Evolutionary conservation across 106 monocot genomes (phyloP).

Genomic region (Xerophyta viscosa): DNA sequence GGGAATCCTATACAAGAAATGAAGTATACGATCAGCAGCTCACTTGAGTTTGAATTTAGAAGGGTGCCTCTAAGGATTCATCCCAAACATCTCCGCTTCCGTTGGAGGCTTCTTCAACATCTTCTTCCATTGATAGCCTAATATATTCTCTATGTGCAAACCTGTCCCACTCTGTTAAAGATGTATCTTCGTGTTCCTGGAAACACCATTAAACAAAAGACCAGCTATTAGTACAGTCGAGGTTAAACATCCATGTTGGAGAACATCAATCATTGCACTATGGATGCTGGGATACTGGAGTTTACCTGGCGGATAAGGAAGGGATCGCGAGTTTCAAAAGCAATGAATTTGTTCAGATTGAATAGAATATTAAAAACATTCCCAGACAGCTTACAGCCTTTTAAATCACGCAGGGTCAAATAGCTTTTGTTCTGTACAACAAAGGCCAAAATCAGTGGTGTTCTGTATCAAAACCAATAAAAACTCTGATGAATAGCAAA

Average conservation of each 20-base stretch:
- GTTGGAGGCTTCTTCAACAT: constrained; percentile 94
- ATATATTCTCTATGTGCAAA: constrained; percentile 97
- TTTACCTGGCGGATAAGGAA: constrained; percentile 97
- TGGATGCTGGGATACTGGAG: background rate
- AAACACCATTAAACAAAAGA: too few relatives aligned
- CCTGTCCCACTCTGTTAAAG: constrained; percentile 91
- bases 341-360: constrained; percentile 96
- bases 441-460: background rate
- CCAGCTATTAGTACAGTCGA: too few relatives aligned
- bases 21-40: too few relatives aligned
- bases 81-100: constrained; percentile 98
- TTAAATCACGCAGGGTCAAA: constrained; percentile 69
- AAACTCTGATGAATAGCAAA: background rate
- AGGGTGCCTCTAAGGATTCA: constrained; percentile 87
- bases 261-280: background rate
- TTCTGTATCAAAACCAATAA: too few relatives aligned
- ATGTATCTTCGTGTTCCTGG: constrained; percentile 90
- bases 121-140: constrained; percentile 95
- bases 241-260: constrained; percentile 1
- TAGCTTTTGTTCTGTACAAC: constrained; percentile 53
- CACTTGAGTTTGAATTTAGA: too few relatives aligned
- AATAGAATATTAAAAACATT: constrained; percentile 96
- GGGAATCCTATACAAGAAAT: too few relatives aligned
- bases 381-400: constrained; percentile 78
- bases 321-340: constrained; percentile 94